Percentiles rank a stretch among this genome's conserved stretches.
phyloP scores from a whole-genome alignment of 2,329 filamentous ascomycete species.

The Venturia effusa region DNA sequence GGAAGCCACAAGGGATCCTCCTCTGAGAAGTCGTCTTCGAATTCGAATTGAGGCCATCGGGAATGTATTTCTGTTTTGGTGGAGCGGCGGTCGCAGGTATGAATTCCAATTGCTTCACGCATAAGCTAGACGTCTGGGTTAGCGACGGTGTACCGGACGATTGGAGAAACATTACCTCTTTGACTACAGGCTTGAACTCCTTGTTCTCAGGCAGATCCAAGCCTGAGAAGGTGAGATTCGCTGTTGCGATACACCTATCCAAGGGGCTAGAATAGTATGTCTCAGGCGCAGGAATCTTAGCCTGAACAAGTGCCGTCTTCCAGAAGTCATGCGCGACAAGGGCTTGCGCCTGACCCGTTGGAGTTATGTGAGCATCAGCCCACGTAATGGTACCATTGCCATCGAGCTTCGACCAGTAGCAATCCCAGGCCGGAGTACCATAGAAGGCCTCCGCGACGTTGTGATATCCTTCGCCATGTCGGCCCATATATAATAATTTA shows the following conservation, averaged over 20 bases:
- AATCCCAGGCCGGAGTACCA: conserved; percentile 59
- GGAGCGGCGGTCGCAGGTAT: conserved; percentile 56
- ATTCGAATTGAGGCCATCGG: conserved; percentile 41
- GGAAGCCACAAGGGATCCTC: conserved; percentile 43
- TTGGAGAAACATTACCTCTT: conserved; percentile 33
- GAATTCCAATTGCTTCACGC: conserved; percentile 55
- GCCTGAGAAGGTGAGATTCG: conserved; percentile 47
- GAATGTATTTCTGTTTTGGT: conserved; percentile 42
- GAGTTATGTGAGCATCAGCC: conserved; percentile 53
- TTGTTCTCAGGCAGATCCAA: conserved; percentile 40
- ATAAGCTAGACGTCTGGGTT: conserved; percentile 27
- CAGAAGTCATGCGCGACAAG: conserved; percentile 49
- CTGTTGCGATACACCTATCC: conserved; percentile 51
- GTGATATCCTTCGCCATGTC: conserved; percentile 58
- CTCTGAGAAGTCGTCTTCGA: conserved; percentile 54
- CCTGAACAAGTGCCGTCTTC: conserved; percentile 38
- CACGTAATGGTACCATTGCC: conserved; percentile 54
- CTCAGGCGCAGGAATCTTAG: conserved; percentile 50
- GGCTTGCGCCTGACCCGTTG: conserved; percentile 46
- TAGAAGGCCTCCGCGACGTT: conserved; percentile 57
- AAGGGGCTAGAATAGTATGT: conserved; percentile 56
- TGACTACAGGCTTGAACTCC: conserved; percentile 49
- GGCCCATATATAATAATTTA: conserved; percentile 57
- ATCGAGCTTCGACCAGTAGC: conserved; percentile 55
- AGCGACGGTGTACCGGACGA: not conserved